phyloP scores from a whole-genome alignment of 1,284 basidiomycete species.

The Amylostereum chailletii region DNA sequence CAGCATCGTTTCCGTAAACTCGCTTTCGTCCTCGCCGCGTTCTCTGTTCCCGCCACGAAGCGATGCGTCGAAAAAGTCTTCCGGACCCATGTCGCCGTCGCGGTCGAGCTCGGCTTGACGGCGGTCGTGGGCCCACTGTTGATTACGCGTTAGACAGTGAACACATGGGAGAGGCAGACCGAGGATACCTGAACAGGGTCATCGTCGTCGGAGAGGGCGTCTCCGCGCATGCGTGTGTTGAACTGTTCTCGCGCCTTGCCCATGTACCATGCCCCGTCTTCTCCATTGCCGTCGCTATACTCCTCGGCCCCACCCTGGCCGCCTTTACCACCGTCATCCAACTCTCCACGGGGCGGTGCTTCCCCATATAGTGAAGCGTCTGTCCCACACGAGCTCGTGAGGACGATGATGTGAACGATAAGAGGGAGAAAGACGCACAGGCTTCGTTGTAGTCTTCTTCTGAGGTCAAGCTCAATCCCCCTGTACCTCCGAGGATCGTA shows the following conservation, averaged over 20 bases:
- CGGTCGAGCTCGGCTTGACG: conserved; percentile 62
- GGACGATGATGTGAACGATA: conserved; percentile 4
- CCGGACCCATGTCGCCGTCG: conserved; percentile 66
- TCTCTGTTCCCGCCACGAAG: conserved; percentile 50
- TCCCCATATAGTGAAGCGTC: background rate
- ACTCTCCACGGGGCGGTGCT: conserved; percentile 1
- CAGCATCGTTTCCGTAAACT: conserved; percentile 66
- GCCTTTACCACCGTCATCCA: conserved; percentile 6
- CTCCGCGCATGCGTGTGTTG: conserved; percentile 38
- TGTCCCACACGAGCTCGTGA: no score
- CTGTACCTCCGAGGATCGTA: conserved; percentile 59
- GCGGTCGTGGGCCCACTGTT: conserved; percentile 68
- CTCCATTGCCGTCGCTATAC: conserved; percentile 15
- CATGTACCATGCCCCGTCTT: conserved; percentile 57
- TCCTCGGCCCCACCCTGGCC: conserved; percentile 5
- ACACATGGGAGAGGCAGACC: background rate
- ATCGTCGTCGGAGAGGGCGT: conserved; percentile 41
- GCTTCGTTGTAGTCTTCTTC: conserved; percentile 27
- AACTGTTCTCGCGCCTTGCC: conserved; percentile 74
- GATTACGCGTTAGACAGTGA: background rate
- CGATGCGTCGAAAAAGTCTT: conserved; percentile 71
- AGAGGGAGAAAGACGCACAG: conserved; percentile 21
- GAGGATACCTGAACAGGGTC: conserved; percentile 58
- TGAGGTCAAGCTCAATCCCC: conserved; percentile 51
- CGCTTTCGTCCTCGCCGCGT: conserved; percentile 43